phyloP scores from a whole-genome alignment of 768 basidiomycete genomes.

The Russula ochroleuca region DNA sequence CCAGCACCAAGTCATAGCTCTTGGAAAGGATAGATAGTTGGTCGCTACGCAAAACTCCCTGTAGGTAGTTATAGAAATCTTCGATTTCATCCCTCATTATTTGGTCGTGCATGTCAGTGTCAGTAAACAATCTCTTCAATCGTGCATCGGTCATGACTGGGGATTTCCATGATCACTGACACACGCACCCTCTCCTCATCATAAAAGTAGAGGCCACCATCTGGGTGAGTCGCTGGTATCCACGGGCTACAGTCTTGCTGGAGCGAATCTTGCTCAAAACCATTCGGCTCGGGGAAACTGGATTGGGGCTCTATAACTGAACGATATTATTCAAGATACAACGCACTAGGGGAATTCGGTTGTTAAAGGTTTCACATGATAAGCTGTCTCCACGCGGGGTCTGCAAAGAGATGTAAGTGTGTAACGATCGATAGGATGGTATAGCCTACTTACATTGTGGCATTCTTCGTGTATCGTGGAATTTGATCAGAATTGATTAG shows the following conservation, averaged over 20 bases:
- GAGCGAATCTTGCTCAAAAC: background rate
- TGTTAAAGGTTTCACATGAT: background rate
- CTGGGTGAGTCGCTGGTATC: slow-evolving; percentile 50
- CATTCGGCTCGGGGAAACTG: background rate
- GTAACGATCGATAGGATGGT: background rate
- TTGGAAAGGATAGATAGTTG: slow-evolving; percentile 22
- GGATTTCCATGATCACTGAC: background rate
- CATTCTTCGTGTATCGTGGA: slow-evolving; percentile 12
- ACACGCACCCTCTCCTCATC: slow-evolving; percentile 42
- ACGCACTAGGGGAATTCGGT: slow-evolving; percentile 9
- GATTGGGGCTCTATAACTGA: no score
- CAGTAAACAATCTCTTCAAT: slow-evolving; percentile 48
- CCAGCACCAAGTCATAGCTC: slow-evolving; percentile 24
- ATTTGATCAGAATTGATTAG: slow-evolving; percentile 18
- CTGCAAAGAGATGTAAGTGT: background rate
- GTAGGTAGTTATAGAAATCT: slow-evolving; percentile 26
- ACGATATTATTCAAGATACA: background rate
- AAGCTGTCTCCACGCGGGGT: background rate
- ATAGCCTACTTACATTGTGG: background rate
- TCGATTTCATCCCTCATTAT: slow-evolving; percentile 36
- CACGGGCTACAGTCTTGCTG: slow-evolving; percentile 34
- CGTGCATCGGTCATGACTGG: background rate
- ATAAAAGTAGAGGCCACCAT: slow-evolving; percentile 58
- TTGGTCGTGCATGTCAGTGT: slow-evolving; percentile 45
- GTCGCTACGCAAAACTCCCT: slow-evolving; percentile 19